Evolutionary conservation across 805 yeast genomes (phyloP).

Genomic region (Saturnispora sanitii): DNA sequence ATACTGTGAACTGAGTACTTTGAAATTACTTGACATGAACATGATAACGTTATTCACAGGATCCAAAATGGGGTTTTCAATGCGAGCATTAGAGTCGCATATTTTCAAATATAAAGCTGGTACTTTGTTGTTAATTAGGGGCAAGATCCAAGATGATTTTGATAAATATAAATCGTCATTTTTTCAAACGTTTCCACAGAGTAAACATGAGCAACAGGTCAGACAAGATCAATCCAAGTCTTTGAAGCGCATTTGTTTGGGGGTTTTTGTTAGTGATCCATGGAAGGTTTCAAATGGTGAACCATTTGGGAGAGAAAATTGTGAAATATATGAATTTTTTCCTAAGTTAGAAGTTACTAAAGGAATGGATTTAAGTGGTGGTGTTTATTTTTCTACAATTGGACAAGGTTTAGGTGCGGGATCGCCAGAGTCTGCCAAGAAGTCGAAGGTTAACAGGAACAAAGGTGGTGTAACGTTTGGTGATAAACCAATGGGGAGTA

Average conservation of each 20-base stretch:
- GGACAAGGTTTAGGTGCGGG: slow-evolving; percentile 88
- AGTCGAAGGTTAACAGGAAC: slow-evolving; percentile 43
- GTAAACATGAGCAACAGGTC: background rate
- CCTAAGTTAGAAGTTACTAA: slow-evolving; percentile 41
- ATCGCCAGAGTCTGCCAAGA: slow-evolving; percentile 43
- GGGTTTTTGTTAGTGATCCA: slow-evolving; percentile 30
- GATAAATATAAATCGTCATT: slow-evolving; percentile 38
- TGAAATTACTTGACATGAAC: slow-evolving; percentile 35
- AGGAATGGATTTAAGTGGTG: slow-evolving; percentile 16
- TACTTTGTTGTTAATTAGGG: slow-evolving; percentile 59
- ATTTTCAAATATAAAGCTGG: slow-evolving; percentile 90
- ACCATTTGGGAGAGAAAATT: slow-evolving; percentile 54
- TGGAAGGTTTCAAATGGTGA: slow-evolving; percentile 71
- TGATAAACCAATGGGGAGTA: slow-evolving; percentile 36
- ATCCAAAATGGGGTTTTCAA: slow-evolving; percentile 73
- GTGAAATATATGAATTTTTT: slow-evolving; percentile 53
- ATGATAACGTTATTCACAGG: slow-evolving; percentile 62
- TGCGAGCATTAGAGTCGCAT: slow-evolving; percentile 75
- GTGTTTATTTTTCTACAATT: slow-evolving; percentile 55
- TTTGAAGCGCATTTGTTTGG: slow-evolving; percentile 12
- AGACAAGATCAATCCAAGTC: background rate
- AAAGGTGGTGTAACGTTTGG: slow-evolving; percentile 37
- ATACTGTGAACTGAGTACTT: slow-evolving; percentile 30
- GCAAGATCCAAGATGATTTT: slow-evolving; percentile 41
- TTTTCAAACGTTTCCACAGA: slow-evolving; percentile 24